Conservation (phyloP, 2,329 filamentous ascomycete genomes). For the Cadophora sp. region DNA sequence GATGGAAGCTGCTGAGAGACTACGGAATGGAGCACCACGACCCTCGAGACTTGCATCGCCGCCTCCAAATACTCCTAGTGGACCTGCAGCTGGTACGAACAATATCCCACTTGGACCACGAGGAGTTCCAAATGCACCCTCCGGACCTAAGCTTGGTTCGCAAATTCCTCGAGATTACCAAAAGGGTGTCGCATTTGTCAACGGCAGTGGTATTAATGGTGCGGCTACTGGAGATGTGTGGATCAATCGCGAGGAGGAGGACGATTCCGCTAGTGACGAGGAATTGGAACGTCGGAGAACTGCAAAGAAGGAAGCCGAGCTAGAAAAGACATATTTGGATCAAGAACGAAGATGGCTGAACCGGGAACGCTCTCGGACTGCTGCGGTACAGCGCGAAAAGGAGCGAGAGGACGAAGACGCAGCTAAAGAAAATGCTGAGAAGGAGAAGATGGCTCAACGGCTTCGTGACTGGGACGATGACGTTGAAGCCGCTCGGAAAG, state of each 20-base stretch:
- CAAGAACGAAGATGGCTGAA: slow-evolving; percentile 91
- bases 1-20: slow-evolving; percentile 84
- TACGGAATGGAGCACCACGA: slow-evolving; percentile 70
- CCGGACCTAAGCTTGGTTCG: slow-evolving; percentile 67
- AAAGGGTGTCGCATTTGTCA: slow-evolving; percentile 82
- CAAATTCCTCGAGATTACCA: slow-evolving; percentile 76
- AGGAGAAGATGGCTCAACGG: slow-evolving; percentile 72
- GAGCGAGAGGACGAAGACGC: slow-evolving; percentile 80
- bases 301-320: slow-evolving; percentile 75
- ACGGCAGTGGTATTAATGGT: slow-evolving; percentile 73
- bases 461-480: slow-evolving; percentile 90
- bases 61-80: slow-evolving; percentile 57
- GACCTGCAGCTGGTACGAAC: slow-evolving; percentile 69
- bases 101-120: slow-evolving; percentile 79
- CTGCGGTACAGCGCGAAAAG: slow-evolving; percentile 84
- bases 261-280: slow-evolving; percentile 85
- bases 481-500: slow-evolving; percentile 74
- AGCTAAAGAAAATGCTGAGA: slow-evolving; percentile 66
- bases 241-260: slow-evolving; percentile 77
- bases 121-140: slow-evolving; percentile 76
- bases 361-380: slow-evolving; percentile 81
- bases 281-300: slow-evolving; percentile 79
- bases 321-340: slow-evolving; percentile 82
- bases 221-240: slow-evolving; percentile 51
- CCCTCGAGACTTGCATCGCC: slow-evolving; percentile 76